Conservation (phyloP, 2,329 filamentous ascomycete species). For the Exophiala lecanii-corni region DNA sequence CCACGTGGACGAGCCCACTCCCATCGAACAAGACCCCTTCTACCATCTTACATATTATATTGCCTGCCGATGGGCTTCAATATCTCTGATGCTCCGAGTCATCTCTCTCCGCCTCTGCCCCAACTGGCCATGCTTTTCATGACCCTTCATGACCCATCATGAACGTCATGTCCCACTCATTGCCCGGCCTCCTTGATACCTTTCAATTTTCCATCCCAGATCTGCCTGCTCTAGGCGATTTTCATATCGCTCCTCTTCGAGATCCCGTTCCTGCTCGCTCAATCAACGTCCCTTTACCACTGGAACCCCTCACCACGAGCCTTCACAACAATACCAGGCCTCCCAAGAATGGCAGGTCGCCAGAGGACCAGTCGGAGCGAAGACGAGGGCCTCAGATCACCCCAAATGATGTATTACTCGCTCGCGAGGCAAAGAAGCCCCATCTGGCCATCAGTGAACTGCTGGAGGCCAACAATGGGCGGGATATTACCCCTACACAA, state of each 20-base stretch:
- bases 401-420: conserved; percentile 23
- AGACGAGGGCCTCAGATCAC: conserved; percentile 20
- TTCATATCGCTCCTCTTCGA: conserved; percentile 46
- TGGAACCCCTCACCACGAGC: conserved; percentile 39
- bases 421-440: conserved; percentile 26
- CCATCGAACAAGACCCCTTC: too few relatives aligned
- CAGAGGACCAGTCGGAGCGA: conserved; percentile 15
- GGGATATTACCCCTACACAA: conserved; percentile 35
- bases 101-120: too few relatives aligned
- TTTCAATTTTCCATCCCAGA: conserved; percentile 37
- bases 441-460: conserved; percentile 32
- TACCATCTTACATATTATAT: too few relatives aligned
- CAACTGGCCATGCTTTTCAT: too few relatives aligned
- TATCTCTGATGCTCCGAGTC: too few relatives aligned
- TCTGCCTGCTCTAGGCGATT: conserved; percentile 37
- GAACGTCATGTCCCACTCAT: conserved; percentile 28
- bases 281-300: conserved; percentile 39
- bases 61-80: too few relatives aligned
- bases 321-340: conserved; percentile 33
- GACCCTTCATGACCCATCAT: too few relatives aligned
- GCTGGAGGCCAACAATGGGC: conserved; percentile 36
- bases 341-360: conserved; percentile 5
- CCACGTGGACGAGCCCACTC: too few relatives aligned
- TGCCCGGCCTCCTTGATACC: conserved; percentile 37
- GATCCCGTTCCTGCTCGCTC: conserved; percentile 41